phyloP scores from a whole-genome alignment of 2,329 filamentous ascomycete genomes.

The Berkeleyomyces basicola region DNA sequence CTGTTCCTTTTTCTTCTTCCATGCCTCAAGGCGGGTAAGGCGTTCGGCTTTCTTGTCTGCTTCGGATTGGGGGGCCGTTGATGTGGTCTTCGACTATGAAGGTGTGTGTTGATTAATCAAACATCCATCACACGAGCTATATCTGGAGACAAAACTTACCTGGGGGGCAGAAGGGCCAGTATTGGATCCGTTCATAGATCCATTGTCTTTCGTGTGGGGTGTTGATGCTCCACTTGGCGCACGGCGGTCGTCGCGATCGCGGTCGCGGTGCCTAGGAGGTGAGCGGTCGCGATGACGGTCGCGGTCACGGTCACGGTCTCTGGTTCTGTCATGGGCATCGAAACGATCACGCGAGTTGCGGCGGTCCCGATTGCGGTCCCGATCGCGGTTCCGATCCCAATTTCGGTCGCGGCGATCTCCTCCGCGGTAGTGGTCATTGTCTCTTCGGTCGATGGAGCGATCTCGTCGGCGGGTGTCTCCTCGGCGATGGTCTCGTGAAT shows the following conservation, averaged over 20 bases:
- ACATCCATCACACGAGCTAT: not conserved
- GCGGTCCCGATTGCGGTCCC: conserved; percentile 35
- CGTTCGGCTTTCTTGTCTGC: conserved; percentile 66
- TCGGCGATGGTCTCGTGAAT: conserved; percentile 30
- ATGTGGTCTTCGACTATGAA: conserved; percentile 11
- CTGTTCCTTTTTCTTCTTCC: conserved; percentile 79
- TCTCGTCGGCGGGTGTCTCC: conserved; percentile 50
- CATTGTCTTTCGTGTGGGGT: not conserved
- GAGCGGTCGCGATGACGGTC: conserved; percentile 33
- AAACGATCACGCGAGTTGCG: conserved; percentile 46
- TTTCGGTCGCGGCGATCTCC: conserved; percentile 27
- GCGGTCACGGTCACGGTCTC: conserved; percentile 38
- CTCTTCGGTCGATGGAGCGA: conserved; percentile 49
- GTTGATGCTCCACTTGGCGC: conserved; percentile 49
- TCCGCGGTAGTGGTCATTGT: conserved; percentile 47
- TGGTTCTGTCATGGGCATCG: conserved; percentile 37
- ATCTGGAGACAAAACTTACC: conserved; percentile 35
- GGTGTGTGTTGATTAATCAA: conserved; percentile 12
- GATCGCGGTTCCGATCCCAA: conserved; percentile 23
- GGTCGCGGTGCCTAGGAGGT: conserved; percentile 15
- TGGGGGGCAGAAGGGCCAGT: conserved; percentile 30
- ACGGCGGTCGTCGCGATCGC: conserved; percentile 28
- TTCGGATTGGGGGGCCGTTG: conserved; percentile 38
- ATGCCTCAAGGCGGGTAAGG: conserved; percentile 68
- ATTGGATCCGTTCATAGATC: conserved; percentile 20